A percentile compares a stretch with the other conserved stretches of the same genome.
These are phyloP conservation scores for Asterochloris erici DNA, from an alignment of 139 green algal genomes.

Conservation along the genomic window DNA sequence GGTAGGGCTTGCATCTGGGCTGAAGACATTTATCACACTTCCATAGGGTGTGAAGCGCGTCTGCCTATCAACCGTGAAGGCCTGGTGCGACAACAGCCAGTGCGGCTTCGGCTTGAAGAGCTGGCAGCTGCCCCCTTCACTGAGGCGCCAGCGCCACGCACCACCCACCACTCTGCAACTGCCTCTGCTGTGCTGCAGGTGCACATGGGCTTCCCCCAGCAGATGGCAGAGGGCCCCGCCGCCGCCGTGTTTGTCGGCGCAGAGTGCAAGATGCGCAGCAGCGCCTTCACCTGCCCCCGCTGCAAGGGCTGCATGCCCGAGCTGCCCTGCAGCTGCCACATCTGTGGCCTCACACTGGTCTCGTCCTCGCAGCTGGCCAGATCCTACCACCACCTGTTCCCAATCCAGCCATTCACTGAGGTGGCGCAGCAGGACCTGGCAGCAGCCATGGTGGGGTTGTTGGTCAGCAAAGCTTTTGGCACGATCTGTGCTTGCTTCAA, in stretches of 20 bases:
- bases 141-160: too few relatives aligned
- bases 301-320: slow-evolving; percentile 63
- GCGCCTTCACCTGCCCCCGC: slow-evolving; percentile 76
- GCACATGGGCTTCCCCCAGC: slow-evolving; percentile 84
- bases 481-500: not conserved
- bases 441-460: not conserved
- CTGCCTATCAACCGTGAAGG: not conserved
- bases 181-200: slow-evolving; percentile 35
- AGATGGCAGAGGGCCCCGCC: slow-evolving; percentile 45
- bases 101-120: too few relatives aligned
- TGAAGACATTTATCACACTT: not conserved
- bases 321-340: slow-evolving; percentile 84
- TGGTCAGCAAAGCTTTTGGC: not conserved
- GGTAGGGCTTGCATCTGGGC: slow-evolving; percentile 12
- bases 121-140: too few relatives aligned
- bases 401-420: slow-evolving; percentile 76
- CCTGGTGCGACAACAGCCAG: too few relatives aligned
- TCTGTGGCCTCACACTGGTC: slow-evolving; percentile 93
- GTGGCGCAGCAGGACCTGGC: slow-evolving; percentile 22
- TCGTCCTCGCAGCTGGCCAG: slow-evolving; percentile 92
- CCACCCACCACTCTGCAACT: not conserved
- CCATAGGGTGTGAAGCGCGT: not conserved
- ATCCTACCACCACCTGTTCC: slow-evolving; percentile 99
- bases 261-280: slow-evolving; percentile 47
- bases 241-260: slow-evolving; percentile 60